Base-by-base conservation (phyloP, 2,329 filamentous ascomycete species). In the Monilinia fructigena region DNA sequence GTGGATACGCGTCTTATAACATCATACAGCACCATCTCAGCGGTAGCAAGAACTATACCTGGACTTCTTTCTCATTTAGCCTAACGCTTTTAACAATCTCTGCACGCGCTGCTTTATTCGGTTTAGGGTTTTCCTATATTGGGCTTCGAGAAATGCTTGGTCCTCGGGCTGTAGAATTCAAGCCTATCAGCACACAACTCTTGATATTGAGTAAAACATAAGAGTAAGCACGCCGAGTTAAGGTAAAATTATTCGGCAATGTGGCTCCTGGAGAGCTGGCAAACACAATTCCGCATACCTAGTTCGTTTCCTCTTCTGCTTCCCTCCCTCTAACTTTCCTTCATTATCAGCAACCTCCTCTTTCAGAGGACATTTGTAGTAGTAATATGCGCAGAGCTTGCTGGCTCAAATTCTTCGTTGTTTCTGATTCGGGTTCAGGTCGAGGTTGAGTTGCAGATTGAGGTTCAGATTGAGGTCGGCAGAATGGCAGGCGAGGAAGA, bases 1-100 rank as follows among this genome's bases (percentile, higher is more conserved):
- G 52, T 38, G 26, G 45, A 63, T 53, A 69, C 71, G 69, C 63
- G 69, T 71, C 66, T 67, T 4, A 31, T 42, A 38, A 12, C 23
- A 40, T 23, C 31, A 42, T 11, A 55, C 42, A 64, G 54, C 61
- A 31, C 58, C 8, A 48, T 42, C 26, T 26, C n/a, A 4, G 42
- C 10, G 55, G 55, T 20, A 35, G 50, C 78, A 89, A 78, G 81
- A 26, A 50, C 78, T 89, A 78, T 81, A 97, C 94, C 87, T 97
- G 94, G 48, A 97, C 92, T 81, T 97, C 93, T 78, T 97, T 97
- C 80, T 97, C 93, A 72, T 91, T 94, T 70, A 98, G 83, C 31
- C 69, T 69, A 68, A 97, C 93, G 78, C 88, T 90, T 79, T 86
- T 86, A 68, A 96, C 92, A 70, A 98, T 93, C 67, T 89, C 88